Conservation (phyloP, 2,329 filamentous ascomycete genomes). For the Truncatella angustata region DNA sequence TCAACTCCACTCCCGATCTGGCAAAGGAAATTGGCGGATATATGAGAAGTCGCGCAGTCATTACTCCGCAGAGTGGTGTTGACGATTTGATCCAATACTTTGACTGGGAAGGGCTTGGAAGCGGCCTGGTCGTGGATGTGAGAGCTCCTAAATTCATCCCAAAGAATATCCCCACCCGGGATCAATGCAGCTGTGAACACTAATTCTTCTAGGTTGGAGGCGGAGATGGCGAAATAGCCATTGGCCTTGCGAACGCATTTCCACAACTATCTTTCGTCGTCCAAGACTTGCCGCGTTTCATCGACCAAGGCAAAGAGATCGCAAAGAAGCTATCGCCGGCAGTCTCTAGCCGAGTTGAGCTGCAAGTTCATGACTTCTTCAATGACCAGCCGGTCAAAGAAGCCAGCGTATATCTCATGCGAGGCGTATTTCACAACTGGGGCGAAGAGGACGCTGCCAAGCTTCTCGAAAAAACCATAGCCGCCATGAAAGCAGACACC, state of each 20-base stretch:
- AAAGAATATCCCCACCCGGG: neutral
- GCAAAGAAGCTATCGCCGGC: neutral
- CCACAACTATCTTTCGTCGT: neutral
- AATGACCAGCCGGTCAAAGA: neutral
- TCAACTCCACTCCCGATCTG: neutral
- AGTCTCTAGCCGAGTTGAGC: neutral
- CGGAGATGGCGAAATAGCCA: neutral
- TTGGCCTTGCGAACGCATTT: neutral
- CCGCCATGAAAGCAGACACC: constrained; percentile 43
- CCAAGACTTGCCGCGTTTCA: neutral
- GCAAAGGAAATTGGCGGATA: neutral
- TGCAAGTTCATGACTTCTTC: constrained; percentile 1
- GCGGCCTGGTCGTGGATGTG: neutral
- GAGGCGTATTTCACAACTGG: constrained; percentile 56
- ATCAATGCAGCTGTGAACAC: too few species aligned
- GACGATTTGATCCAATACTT: neutral
- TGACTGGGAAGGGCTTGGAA: neutral
- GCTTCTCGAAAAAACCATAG: constrained; percentile 40
- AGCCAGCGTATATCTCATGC: constrained; percentile 18
- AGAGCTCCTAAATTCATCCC: neutral
- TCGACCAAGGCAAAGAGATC: neutral
- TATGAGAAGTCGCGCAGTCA: neutral
- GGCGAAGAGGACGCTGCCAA: constrained; percentile 39
- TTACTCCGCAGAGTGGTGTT: neutral
- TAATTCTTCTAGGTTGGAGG: too few species aligned